Conservation (phyloP, 2,329 filamentous ascomycete genomes). For the Sporothrix dimorphospora region DNA sequence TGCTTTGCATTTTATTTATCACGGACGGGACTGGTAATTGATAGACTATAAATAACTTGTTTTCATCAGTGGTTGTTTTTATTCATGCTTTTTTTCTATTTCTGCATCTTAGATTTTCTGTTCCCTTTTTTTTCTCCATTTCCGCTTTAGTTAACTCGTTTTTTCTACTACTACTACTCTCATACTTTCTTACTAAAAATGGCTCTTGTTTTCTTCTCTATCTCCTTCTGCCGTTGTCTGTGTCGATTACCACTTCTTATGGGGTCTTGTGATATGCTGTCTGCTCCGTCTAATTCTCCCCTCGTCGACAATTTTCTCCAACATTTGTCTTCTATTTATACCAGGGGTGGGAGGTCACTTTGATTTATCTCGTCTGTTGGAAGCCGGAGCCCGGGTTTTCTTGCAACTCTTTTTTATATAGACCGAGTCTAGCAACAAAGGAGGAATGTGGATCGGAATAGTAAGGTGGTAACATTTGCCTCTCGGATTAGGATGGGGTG, state of each 20-base stretch:
- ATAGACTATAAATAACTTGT: conserved; percentile 40
- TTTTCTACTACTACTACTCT: background rate
- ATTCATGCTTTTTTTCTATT: conserved; percentile 27
- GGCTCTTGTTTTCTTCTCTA: background rate
- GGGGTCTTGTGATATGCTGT: background rate
- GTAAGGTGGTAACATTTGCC: too few relatives aligned
- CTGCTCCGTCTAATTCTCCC: background rate
- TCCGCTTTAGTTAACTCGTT: background rate
- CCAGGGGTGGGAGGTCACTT: background rate
- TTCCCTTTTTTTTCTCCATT: background rate
- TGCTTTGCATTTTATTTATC: conserved; percentile 43
- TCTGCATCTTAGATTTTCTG: conserved; percentile 15
- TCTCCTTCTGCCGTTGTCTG: background rate
- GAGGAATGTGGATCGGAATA: too few relatives aligned
- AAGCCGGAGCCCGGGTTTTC: background rate
- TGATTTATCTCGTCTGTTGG: background rate
- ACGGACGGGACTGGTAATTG: conserved; percentile 39
- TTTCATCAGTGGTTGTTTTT: conserved; percentile 33
- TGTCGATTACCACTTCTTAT: background rate
- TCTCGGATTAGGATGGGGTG: too few relatives aligned
- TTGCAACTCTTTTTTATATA: too few relatives aligned
- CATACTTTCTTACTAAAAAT: background rate
- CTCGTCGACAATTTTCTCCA: background rate
- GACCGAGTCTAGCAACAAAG: too few relatives aligned
- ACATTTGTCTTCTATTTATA: background rate